phyloP scores from a whole-genome alignment of 169 alveolate species.

The Hepatocystis sp. region DNA sequence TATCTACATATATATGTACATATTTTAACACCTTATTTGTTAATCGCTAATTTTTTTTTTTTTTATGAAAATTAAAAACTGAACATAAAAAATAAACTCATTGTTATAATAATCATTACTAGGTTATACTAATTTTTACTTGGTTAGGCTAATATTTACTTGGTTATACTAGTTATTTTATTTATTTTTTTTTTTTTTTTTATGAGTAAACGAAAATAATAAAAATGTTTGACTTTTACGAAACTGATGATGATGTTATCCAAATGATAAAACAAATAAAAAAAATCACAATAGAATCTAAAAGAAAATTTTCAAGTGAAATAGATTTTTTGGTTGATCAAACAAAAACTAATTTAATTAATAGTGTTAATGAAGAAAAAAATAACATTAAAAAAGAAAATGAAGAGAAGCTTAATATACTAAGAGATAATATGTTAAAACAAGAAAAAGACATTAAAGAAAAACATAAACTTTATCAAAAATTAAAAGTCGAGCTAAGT shows the following conservation, averaged over 20 bases:
- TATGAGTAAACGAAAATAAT: too few species aligned
- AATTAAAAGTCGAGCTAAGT: constrained; percentile 32
- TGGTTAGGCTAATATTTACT: too few species aligned
- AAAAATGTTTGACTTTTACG: constrained; percentile 41
- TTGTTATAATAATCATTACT: too few species aligned
- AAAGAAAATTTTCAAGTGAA: constrained; percentile 51
- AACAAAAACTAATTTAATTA: constrained; percentile 29
- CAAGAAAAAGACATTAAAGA: constrained; percentile 56
- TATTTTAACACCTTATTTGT: too few species aligned
- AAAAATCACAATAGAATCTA: constrained; percentile 44
- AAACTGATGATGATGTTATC: constrained; percentile 59
- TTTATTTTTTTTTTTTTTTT: too few species aligned
- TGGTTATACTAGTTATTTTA: too few species aligned
- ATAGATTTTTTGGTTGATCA: constrained; percentile 55
- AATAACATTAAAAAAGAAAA: constrained; percentile 27
- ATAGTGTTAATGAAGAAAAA: constrained; percentile 31
- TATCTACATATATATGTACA: too few species aligned
- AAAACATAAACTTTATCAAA: constrained; percentile 35
- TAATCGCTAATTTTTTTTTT: too few species aligned
- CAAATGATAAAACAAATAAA: constrained; percentile 74
- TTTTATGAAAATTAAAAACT: too few species aligned
- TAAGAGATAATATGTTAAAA: constrained; percentile 24
- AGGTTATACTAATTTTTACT: too few species aligned
- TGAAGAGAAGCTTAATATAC: constrained; percentile 35
- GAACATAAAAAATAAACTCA: too few species aligned